Base-by-base conservation (phyloP, 2,329 filamentous ascomycete species). In the Fonsecaea pedrosoi region DNA sequence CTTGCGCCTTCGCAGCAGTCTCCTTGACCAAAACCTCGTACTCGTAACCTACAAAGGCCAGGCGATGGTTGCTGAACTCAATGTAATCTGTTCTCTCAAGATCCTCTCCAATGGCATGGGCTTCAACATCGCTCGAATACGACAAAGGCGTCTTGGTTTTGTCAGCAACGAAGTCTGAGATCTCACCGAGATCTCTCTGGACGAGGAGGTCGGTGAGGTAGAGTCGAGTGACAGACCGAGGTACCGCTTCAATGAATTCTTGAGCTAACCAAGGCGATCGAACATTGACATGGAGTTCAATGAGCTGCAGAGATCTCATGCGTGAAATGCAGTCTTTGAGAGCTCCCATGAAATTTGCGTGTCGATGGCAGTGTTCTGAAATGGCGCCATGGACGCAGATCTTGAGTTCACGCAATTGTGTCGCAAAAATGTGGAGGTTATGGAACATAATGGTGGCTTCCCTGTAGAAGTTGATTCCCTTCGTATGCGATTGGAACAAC, bases 31-130 rank as follows among this genome's bases (percentile, higher is more conserved):
- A 12, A 15, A 54, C 2, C 25, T 65, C 32, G 38, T 69, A 71
- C 25, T 72, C 69, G 60, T 67, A 72, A 1, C 60, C 56, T 18
- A 72, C 61, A 40, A 71, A 72, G 1, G 54, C 64, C 10, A 72
- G 60, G 0, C 60, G 57, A 18, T 61, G 65, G 25, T 35, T 13
- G n/a, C 55, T 53, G 54, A 70, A 65, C 13, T 40, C 34, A 15
- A 72, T 71, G 13, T n/a, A 62, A 54, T 72, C 70, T 8, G 18
- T 54, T 35, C 70, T 60, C 32, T 12, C 21, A 6, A 64, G 42
- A 34, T 70, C 57, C 12, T 67, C 66, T 13, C 60, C 61, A 21
- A 66, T 61, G 18, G 48, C 34, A n/a, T 35, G 37, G 15, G 25
- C 30, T 10, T 40, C 30, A 13, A 21, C 2, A 7, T 57, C 53